Evolutionary conservation across 768 basidiomycete species (phyloP).

Genomic region (Suillus placidus): DNA sequence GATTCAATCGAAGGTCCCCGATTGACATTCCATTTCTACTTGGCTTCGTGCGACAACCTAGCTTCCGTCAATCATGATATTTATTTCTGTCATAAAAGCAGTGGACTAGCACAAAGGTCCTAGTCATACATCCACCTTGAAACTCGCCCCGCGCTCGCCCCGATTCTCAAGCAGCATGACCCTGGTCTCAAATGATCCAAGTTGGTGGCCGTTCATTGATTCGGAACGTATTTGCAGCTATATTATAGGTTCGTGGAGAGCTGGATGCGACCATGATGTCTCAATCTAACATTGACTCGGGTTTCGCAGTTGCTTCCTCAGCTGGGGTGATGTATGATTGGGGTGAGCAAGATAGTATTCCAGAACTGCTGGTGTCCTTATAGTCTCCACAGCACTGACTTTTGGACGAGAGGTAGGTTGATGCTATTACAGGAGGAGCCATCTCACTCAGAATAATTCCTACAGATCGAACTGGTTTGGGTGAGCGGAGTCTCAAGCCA

Average conservation of each 20-base stretch:
- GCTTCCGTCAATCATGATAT: no score
- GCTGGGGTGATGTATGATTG: not conserved
- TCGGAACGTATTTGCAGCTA: not conserved
- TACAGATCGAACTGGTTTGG: not conserved
- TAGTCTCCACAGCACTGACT: no score
- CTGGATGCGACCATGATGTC: not conserved
- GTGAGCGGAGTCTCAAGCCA: not conserved
- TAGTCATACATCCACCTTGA: not conserved
- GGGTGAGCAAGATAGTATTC: not conserved
- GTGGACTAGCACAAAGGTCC: not conserved
- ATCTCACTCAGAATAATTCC: no score
- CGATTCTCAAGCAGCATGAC: not conserved
- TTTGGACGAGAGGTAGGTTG: no score
- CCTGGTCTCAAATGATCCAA: not conserved
- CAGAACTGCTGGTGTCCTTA: not conserved
- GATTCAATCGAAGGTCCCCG: no score
- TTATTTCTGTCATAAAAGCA: no score
- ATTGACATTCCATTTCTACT: no score
- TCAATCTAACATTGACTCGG: not conserved
- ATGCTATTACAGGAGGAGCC: no score
- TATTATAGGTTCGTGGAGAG: not conserved
- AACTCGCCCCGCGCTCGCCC: not conserved
- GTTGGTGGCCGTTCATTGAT: not conserved
- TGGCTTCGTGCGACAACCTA: no score
- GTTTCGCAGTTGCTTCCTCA: not conserved